These are phyloP conservation scores for Coemansia biformis DNA, from an alignment of 192 early-diverging fungal species.

Conservation along the genomic window DNA sequence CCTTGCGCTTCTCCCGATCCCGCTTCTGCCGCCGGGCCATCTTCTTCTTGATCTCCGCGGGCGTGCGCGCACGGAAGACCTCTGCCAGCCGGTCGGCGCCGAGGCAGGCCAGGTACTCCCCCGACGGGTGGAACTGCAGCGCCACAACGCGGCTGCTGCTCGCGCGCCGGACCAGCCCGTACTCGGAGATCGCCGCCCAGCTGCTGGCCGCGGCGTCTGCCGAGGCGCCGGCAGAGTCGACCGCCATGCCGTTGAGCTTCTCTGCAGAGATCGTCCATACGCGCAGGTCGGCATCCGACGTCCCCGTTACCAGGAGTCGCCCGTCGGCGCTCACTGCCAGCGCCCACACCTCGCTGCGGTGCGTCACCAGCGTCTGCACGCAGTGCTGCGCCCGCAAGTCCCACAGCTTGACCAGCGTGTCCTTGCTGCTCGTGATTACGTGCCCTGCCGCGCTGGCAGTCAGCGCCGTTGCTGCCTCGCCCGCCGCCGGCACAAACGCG, in stretches of 20 bases:
- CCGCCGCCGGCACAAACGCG: slow-evolving; percentile 32
- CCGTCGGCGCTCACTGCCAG: slow-evolving; percentile 65
- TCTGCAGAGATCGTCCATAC: slow-evolving; percentile 77
- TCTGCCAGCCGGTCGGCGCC: slow-evolving; percentile 78
- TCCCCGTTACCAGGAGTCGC: slow-evolving; percentile 73
- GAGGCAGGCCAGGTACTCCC: slow-evolving; percentile 71
- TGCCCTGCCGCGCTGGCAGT: slow-evolving; percentile 58
- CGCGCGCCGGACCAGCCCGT: slow-evolving; percentile 74
- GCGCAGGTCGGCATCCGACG: slow-evolving; percentile 75
- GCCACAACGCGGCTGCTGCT: slow-evolving; percentile 76
- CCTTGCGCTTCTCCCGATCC: slow-evolving; percentile 66
- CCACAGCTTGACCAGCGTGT: slow-evolving; percentile 95
- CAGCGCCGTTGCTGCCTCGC: slow-evolving; percentile 27
- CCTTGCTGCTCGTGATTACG: slow-evolving; percentile 87
- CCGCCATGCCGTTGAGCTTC: slow-evolving; percentile 17
- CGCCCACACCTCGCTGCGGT: slow-evolving; percentile 92
- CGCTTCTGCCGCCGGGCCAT: slow-evolving; percentile 73
- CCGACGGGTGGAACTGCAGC: slow-evolving; percentile 73
- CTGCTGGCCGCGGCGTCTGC: slow-evolving; percentile 23
- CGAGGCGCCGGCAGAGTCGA: slow-evolving; percentile 15
- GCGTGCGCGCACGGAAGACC: slow-evolving; percentile 71
- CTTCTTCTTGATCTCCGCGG: slow-evolving; percentile 81
- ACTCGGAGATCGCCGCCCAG: slow-evolving; percentile 65
- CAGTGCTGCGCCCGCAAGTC: slow-evolving; percentile 91
- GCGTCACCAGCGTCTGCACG: slow-evolving; percentile 87